These are phyloP conservation scores for Dothistroma septosporum DNA, from an alignment of 2,329 filamentous ascomycete genomes.

Conservation along the genomic window DNA sequence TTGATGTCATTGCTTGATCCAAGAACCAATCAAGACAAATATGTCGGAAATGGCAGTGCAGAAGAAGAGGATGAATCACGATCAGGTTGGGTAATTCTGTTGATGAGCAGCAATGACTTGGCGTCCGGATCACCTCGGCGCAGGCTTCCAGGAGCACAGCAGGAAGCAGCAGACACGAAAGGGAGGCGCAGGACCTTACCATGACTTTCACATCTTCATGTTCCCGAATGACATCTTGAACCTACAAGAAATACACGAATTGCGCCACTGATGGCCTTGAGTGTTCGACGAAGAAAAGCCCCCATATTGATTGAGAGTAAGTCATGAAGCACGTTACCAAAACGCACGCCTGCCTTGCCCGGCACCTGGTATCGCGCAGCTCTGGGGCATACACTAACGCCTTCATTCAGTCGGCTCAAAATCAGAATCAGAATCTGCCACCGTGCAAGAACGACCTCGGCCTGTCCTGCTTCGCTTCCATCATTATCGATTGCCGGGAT, in stretches of 20 bases:
- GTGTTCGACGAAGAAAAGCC: not conserved
- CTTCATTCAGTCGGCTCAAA: not conserved
- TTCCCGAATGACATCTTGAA: too few species aligned
- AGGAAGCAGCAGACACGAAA: not conserved
- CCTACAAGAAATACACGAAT: too few species aligned
- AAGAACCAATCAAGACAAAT: too few species aligned
- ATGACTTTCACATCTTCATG: not conserved
- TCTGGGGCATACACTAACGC: slow-evolving; percentile 1
- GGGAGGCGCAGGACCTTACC: not conserved
- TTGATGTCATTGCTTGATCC: too few species aligned
- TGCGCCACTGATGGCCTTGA: too few species aligned
- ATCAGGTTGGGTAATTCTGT: too few species aligned
- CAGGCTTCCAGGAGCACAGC: not conserved
- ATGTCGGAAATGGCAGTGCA: too few species aligned
- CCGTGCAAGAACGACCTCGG: slow-evolving; percentile 9
- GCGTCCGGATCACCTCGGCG: not conserved
- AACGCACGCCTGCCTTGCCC: not conserved
- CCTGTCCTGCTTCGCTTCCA: slow-evolving; percentile 16
- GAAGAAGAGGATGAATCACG: too few species aligned
- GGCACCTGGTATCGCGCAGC: not conserved
- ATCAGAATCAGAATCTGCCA: slow-evolving; percentile 12
- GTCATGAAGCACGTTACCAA: slow-evolving; percentile 19
- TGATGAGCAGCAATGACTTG: not conserved
- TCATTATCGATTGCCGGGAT: slow-evolving; percentile 16
- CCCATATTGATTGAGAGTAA: slow-evolving; percentile 1